A percentile compares a stretch with the other conserved stretches of the same genome.
Conservation (phyloP, 2,329 filamentous ascomycete genomes). For the Penicillium aurantiogriseum region DNA sequence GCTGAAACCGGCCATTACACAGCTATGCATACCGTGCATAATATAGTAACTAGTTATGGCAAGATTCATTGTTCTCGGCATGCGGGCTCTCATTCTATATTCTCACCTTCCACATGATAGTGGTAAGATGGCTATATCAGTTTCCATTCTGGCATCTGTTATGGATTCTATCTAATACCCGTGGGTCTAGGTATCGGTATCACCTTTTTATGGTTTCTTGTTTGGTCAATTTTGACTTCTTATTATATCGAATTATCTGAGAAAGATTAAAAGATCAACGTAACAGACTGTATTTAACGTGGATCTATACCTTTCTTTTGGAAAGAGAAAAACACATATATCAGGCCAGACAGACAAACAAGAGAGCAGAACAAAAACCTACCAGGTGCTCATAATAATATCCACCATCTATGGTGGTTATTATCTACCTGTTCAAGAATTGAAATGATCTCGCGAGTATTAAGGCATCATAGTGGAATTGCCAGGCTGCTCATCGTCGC, state of each 20-base stretch:
- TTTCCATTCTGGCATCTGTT: not conserved
- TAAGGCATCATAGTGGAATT: not conserved
- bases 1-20: not conserved
- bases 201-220: not conserved
- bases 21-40: not conserved
- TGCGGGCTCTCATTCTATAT: not conserved
- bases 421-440: not conserved
- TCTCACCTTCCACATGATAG: not conserved
- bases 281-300: not conserved
- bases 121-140: not conserved
- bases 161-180: not conserved
- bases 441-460: not conserved
- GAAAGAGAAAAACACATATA: too few species aligned
- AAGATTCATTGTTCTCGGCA: not conserved
- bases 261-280: not conserved
- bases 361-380: not conserved
- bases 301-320: not conserved
- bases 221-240: not conserved
- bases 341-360: too few species aligned
- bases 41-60: not conserved
- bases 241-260: not conserved
- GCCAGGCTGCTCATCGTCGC: not conserved
- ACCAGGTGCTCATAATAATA: not conserved
- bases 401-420: not conserved
- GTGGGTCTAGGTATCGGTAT: not conserved